Base-by-base conservation (phyloP, 768 basidiomycete genomes). In the Tylopilus rubrobrunneus region DNA sequence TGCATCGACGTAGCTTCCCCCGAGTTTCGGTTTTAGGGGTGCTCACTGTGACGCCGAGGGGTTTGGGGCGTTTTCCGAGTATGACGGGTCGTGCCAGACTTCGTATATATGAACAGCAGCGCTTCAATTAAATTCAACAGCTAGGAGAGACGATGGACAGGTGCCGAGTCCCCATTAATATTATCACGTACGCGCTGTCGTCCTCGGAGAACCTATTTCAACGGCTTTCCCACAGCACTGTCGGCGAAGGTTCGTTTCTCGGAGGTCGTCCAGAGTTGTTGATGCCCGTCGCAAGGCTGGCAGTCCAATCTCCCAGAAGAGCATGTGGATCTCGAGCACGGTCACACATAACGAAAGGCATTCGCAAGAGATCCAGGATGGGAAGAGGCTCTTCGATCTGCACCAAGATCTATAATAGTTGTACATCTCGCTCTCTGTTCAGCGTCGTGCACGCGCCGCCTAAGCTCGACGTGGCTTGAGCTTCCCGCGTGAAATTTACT, bases 121-220 rank as follows among this genome's bases (percentile, higher is more conserved):
- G n/a, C n/a, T 31, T 31, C 25, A 25, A 9, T 36, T 15, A 36
- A 52, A 53, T 21, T 56, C 37, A 41, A 59, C 44, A 29, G 15
- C 33, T 43, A 42, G 27, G 42, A 21, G 54, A 4, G 43, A 29
- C 17, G 25, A n/a, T 31, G 33, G n/a, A n/a, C n/a, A n/a, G 31
- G 27, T 8, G 28, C 43, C 3, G 36, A 49, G 33, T 41, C 31
- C 33, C 25, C 28, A 17, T 8, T 25, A 47, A 41, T 46, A n/a
- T 25, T 25, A 5, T 25, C 25, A 25, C 45, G 34, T 9, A 21
- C 15, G 33, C 53, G 1, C 34, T 60, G 45, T 29, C 51, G 27
- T 53, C 61, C 51, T 60, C 63, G 61, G 61, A 53, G 55, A 49
- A 55, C 44, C 29, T 27, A 40, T 5, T 27, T 15, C 42, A 45